Evolutionary conservation across 1,284 basidiomycete genomes (phyloP), one percentile per base, ranked within the genome.

Genomic region (Pseudozyma sp.): DNA sequence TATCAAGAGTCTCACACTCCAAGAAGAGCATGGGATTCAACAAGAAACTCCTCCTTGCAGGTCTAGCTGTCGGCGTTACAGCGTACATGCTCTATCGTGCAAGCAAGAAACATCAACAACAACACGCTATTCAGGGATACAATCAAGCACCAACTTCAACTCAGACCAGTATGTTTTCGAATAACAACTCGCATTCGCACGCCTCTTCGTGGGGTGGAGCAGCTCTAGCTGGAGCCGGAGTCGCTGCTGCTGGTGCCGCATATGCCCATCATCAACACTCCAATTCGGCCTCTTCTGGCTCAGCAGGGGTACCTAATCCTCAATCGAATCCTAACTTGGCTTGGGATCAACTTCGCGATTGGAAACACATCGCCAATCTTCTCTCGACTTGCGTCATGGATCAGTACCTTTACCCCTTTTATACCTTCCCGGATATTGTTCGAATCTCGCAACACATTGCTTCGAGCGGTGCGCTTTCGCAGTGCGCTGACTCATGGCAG

Each of bases 331-430:
- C 68, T 36, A 68, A 75, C 18, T 52, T 76, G 6, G 50, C 52
- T 16, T 80, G 79, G 79, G 65, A 68, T 0, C 36, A 49, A 8
- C 61, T 80, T 5, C 61, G 75, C 8, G 71, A 80, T 45, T 70
- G 65, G 62, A 67, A 65, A 19, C 70, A 74, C 48, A 81, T 79
- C 42, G 78, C 78, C 43, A 72, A 70, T 39, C 49, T 81, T 16
- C 69, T 81, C n/a, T 60, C 76, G 4, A 65, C 71, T 5, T 78
- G 76, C 19, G 79, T 81, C 10, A 69, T 70, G 62, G 78, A 81
- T 39, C 79, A 80, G 52, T 70, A 70, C 48, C 73, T 81, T n/a
- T 81, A 80, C 39, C 52, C 79, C n/a, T 81, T 78, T 53, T 81
- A 79, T 65, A 66, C 65, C 12, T 81, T 71, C 34, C 36, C 57